Percentiles rank a stretch among this genome's conserved stretches.
Evolutionary conservation across 1,139 yeast genomes (phyloP).

Genomic region (Yamadazyma triangularis): DNA sequence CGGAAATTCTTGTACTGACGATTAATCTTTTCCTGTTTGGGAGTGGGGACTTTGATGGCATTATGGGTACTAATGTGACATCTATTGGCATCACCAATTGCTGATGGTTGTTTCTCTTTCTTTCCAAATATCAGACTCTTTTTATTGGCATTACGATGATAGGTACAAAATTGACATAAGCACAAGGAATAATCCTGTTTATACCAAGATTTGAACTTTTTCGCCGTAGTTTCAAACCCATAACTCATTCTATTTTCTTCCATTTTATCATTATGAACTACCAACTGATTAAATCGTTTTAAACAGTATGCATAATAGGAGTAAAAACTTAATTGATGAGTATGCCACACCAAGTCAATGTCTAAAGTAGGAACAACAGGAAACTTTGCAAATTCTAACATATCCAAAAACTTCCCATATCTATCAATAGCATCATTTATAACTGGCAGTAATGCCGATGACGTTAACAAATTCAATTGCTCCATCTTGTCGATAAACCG

Average conservation of each 20-base stretch:
- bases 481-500: constrained; percentile 29
- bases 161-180: constrained; percentile 7
- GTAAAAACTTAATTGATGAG: constrained; percentile 28
- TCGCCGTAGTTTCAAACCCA: constrained; percentile 12
- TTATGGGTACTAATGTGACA: constrained; percentile 10
- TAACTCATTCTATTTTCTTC: constrained; percentile 12
- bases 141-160: constrained; percentile 2
- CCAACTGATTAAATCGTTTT: constrained; percentile 4
- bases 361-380: constrained; percentile 36
- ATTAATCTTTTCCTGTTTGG: not conserved
- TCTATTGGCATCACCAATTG: not conserved
- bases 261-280: constrained; percentile 17
- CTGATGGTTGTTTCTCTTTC: constrained; percentile 1
- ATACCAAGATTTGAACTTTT: constrained; percentile 8
- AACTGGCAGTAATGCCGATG: constrained; percentile 17
- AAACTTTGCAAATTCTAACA: constrained; percentile 7
- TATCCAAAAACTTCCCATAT: constrained; percentile 21
- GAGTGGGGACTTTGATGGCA: constrained; percentile 6
- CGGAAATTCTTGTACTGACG: not conserved
- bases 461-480: constrained; percentile 24
- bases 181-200: constrained; percentile 13
- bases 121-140: constrained; percentile 1
- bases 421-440: constrained; percentile 18
- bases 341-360: constrained; percentile 39
- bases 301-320: constrained; percentile 20